These are phyloP conservation scores for Apiotrichum akiyoshidainum DNA, from an alignment of 1,284 basidiomycete species.

Conservation along the genomic window DNA sequence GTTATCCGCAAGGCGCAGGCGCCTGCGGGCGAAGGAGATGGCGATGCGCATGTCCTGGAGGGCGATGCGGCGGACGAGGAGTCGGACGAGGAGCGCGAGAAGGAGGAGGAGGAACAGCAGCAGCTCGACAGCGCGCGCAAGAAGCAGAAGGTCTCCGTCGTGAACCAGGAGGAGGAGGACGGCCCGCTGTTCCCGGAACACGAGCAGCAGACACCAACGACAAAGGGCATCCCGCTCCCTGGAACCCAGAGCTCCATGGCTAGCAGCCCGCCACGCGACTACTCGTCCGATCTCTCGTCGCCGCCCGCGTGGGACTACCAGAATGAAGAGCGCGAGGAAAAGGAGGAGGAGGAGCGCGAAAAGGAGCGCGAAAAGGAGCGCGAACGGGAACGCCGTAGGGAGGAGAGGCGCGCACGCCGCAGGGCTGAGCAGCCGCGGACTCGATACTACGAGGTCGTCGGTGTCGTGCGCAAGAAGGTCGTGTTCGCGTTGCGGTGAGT, in stretches of 20 bases:
- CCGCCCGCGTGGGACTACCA: conserved; percentile 12
- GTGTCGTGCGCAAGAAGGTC: conserved; percentile 47
- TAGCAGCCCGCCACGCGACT: conserved; percentile 31
- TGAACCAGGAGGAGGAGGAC: conserved; percentile 34
- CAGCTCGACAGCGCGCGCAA: conserved; percentile 6
- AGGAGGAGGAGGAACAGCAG: conserved; percentile 18
- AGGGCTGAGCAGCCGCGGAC: conserved; percentile 26
- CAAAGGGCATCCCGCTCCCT: conserved; percentile 2
- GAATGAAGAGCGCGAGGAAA: conserved; percentile 20
- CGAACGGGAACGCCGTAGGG: conserved; percentile 7
- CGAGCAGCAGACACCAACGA: conserved; percentile 11
- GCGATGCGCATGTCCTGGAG: conserved; percentile 4
- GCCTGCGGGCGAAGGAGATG: neutral
- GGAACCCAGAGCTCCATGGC: conserved; percentile 15
- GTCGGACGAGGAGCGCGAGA: conserved; percentile 24
- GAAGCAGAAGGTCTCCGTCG: conserved; percentile 8
- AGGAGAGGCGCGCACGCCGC: conserved; percentile 13
- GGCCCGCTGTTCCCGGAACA: conserved; percentile 27
- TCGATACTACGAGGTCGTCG: conserved; percentile 48
- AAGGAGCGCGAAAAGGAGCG: conserved; percentile 14
- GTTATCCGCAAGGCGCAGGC: conserved; percentile 52
- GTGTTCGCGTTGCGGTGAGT: conserved; percentile 47
- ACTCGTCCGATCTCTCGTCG: conserved; percentile 45
- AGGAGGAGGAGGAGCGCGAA: conserved; percentile 21
- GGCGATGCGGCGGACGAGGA: conserved; percentile 25